phyloP scores from a whole-genome alignment of 805 yeast species.

The Candida montana region DNA sequence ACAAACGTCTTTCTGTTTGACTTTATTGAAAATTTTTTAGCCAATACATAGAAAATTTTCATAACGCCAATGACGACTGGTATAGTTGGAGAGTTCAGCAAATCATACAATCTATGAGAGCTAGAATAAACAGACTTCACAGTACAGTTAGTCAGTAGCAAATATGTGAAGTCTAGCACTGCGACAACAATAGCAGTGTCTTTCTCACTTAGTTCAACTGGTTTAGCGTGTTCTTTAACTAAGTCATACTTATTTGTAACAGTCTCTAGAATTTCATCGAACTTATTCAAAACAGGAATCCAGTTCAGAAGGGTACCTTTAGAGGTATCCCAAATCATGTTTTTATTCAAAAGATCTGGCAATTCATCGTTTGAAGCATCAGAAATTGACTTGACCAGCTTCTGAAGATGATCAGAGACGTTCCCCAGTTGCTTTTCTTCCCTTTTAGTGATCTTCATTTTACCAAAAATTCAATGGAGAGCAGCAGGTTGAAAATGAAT shows the following conservation, averaged over 20 bases:
- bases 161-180: slow-evolving; percentile 55
- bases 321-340: slow-evolving; percentile 54
- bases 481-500: no score
- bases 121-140: slow-evolving; percentile 67
- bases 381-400: slow-evolving; percentile 34
- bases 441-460: slow-evolving; percentile 25
- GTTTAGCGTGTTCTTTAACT: slow-evolving; percentile 39
- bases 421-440: slow-evolving; percentile 21
- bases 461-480: background rate
- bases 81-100: slow-evolving; percentile 56
- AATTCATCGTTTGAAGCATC: slow-evolving; percentile 36
- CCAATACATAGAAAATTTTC: slow-evolving; percentile 52
- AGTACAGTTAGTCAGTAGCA: slow-evolving; percentile 63
- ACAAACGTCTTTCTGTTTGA: slow-evolving; percentile 21
- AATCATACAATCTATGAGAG: slow-evolving; percentile 49
- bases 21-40: slow-evolving; percentile 53
- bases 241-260: slow-evolving; percentile 49
- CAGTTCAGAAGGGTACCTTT: slow-evolving; percentile 69
- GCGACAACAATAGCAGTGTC: slow-evolving; percentile 48
- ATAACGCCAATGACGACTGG: slow-evolving; percentile 56
- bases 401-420: slow-evolving; percentile 28
- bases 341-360: slow-evolving; percentile 31
- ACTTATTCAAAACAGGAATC: slow-evolving; percentile 69
- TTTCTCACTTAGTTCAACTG: slow-evolving; percentile 36
- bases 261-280: slow-evolving; percentile 60